These are phyloP conservation scores for Vickermania spadyakhi DNA, from an alignment of 208 protist genomes.

Conservation along the genomic window DNA sequence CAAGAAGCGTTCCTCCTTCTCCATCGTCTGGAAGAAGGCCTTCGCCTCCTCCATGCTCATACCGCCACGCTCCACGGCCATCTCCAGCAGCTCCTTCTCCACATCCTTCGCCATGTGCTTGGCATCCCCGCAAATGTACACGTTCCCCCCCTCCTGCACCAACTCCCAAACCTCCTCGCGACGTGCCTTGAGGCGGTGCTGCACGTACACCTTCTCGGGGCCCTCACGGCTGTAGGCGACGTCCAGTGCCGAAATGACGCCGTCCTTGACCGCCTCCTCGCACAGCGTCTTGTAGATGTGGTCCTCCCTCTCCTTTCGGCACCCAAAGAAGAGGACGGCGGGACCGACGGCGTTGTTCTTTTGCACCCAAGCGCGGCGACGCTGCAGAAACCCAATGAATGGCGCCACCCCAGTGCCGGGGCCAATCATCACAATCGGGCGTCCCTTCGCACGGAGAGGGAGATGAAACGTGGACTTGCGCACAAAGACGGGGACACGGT, in stretches of 20 bases:
- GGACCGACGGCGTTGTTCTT: conserved; percentile 64
- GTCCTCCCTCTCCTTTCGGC: conserved; percentile 61
- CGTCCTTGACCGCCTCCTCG: conserved; percentile 45
- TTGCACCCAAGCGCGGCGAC: conserved; percentile 60
- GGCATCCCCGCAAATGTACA: conserved; percentile 91
- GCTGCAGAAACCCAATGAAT: conserved; percentile 93
- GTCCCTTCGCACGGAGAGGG: conserved; percentile 63
- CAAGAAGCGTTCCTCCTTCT: conserved; percentile 54
- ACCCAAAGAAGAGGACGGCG: conserved; percentile 87
- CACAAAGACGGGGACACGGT: conserved; percentile 84
- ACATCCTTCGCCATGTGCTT: conserved; percentile 90
- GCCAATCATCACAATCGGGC: conserved; percentile 91
- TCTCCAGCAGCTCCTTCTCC: conserved; percentile 40
- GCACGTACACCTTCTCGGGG: conserved; percentile 83
- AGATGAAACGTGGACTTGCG: conserved; percentile 91
- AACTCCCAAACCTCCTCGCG: conserved; percentile 63
- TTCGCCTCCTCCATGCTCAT: conserved; percentile 34
- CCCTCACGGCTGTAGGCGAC: conserved; percentile 82
- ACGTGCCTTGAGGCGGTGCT: conserved; percentile 70
- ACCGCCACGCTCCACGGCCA: conserved; percentile 36
- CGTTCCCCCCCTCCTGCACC: conserved; percentile 49
- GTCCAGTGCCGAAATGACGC: conserved; percentile 51
- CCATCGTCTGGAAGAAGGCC: conserved; percentile 43
- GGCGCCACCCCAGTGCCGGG: conserved; percentile 94
- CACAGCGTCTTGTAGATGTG: conserved; percentile 80